Percentiles rank a stretch among this genome's conserved stretches.
Conservation (phyloP, 192 early-diverging fungal genomes). For the Chytriomyces sp. region DNA sequence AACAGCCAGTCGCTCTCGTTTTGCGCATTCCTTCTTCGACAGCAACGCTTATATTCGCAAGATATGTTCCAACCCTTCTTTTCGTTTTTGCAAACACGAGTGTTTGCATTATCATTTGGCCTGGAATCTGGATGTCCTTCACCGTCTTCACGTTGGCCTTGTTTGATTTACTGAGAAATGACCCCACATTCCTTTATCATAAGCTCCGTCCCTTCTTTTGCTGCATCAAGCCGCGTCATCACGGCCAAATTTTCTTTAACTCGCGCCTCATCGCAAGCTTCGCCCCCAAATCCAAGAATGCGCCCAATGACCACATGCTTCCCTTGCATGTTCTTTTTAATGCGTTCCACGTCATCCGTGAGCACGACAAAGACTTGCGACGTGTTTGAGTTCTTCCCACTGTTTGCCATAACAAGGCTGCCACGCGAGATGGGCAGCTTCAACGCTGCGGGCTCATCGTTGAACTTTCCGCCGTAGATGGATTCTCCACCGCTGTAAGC, state of each 20-base stretch:
- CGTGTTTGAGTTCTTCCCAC: constrained; percentile 68
- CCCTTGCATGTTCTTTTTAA: constrained; percentile 41
- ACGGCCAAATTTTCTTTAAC: constrained; percentile 18
- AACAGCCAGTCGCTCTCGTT: no score
- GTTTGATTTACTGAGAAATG: no score
- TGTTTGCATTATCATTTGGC: no score
- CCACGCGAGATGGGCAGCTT: constrained; percentile 62
- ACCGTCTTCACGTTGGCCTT: no score
- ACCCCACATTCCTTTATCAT: constrained; percentile 33
- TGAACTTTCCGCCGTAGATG: constrained; percentile 82
- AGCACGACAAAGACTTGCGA: constrained; percentile 88
- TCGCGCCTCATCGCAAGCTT: not conserved
- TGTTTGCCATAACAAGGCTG: constrained; percentile 82
- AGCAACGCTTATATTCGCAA: no score
- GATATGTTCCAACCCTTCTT: no score
- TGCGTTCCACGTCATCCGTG: constrained; percentile 38
- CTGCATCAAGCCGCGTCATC: constrained; percentile 26
- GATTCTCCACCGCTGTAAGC: constrained; percentile 56
- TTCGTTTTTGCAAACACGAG: no score
- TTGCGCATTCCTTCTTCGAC: no score
- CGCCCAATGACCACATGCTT: constrained; percentile 71
- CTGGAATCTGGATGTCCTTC: no score
- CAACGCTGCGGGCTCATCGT: constrained; percentile 58
- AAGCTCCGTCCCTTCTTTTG: constrained; percentile 25
- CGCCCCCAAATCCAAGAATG: constrained; percentile 19